Conservation (phyloP, 768 basidiomycete species). For the Phanerodontia chrysosporium region DNA sequence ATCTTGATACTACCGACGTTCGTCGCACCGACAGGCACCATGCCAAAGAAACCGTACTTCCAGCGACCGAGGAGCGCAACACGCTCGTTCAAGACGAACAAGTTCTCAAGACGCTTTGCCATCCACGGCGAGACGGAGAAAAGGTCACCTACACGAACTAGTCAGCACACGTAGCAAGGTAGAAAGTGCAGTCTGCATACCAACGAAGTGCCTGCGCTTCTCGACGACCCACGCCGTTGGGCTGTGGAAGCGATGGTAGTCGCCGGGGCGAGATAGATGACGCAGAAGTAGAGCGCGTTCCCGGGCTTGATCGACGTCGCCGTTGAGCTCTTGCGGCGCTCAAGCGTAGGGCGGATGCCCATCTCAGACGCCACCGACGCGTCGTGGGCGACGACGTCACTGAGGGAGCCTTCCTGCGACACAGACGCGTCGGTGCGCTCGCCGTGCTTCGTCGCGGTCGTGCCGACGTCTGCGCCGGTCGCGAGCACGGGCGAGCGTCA, state of each 20-base stretch:
- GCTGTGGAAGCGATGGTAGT: conserved; percentile 97
- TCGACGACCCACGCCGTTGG: conserved; percentile 98
- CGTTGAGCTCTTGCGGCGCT: conserved; percentile 34
- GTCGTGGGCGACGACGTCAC: conserved; percentile 62
- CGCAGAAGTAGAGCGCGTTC: conserved; percentile 85
- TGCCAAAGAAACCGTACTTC: conserved; percentile 93
- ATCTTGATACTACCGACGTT: conserved; percentile 96
- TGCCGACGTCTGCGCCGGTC: conserved; percentile 12
- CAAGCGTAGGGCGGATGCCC: conserved; percentile 46
- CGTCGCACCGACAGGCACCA: conserved; percentile 97
- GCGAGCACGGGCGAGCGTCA: conserved; percentile 19
- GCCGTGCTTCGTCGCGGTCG: conserved; percentile 53
- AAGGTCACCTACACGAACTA: conserved; percentile 60
- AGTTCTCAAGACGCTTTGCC: conserved; percentile 83
- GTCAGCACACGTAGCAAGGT: background rate
- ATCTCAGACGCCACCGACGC: conserved; percentile 69
- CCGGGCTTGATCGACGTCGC: conserved; percentile 59
- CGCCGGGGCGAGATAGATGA: conserved; percentile 98
- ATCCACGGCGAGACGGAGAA: conserved; percentile 97
- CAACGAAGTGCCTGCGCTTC: conserved; percentile 90
- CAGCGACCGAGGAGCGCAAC: conserved; percentile 93
- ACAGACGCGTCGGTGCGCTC: conserved; percentile 75
- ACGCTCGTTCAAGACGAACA: conserved; percentile 98
- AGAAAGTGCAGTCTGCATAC: conserved; percentile 33
- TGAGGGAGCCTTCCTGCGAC: conserved; percentile 45